phyloP scores from a whole-genome alignment of 495 filamentous ascomycete genomes.

The Xylaria grammica region DNA sequence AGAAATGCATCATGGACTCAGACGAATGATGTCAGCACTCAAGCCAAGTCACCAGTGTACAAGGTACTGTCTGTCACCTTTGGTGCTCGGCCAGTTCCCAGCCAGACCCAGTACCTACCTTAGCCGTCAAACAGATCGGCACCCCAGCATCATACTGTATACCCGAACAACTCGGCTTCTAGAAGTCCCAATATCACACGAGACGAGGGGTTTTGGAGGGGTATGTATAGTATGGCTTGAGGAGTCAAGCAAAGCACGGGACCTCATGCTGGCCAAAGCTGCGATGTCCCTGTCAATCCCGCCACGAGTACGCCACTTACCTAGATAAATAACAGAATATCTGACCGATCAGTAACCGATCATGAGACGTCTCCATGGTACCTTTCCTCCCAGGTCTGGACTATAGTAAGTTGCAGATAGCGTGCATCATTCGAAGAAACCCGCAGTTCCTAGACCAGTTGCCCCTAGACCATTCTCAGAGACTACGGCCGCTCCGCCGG shows the following conservation, averaged over 20 bases:
- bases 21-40: conserved; percentile 11
- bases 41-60: background rate
- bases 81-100: too few relatives aligned
- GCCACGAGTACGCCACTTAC: background rate
- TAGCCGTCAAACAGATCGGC: background rate
- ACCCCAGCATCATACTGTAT: background rate
- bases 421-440: conserved; percentile 3
- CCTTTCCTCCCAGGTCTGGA: conserved; percentile 9
- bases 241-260: background rate
- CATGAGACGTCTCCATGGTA: background rate
- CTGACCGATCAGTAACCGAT: background rate
- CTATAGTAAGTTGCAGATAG: background rate
- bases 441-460: conserved; percentile 20
- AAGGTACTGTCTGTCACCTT: conserved; percentile 8
- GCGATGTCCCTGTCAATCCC: background rate
- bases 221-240: too few relatives aligned
- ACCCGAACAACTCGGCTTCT: background rate
- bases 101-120: too few relatives aligned
- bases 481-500: too few relatives aligned
- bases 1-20: background rate
- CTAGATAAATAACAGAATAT: background rate
- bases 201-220: conserved; percentile 2
- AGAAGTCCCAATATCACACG: conserved; percentile 3
- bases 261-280: background rate
- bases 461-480: too few relatives aligned